phyloP scores from a whole-genome alignment of 441 rosid genomes.

The Theobroma grandiflorum region DNA sequence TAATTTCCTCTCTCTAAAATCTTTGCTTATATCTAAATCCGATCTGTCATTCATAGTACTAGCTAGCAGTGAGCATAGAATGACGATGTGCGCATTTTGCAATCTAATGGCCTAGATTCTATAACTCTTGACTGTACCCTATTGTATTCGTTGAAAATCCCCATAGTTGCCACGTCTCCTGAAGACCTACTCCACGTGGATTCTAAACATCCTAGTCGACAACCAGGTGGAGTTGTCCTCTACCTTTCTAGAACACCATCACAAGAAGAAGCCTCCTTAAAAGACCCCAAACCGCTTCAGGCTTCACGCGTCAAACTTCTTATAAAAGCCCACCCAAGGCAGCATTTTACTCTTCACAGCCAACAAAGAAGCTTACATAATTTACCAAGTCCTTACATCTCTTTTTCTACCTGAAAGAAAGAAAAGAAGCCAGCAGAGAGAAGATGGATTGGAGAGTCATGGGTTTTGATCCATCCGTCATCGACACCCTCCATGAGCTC shows the following conservation, averaged over 20 bases:
- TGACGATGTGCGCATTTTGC: no score
- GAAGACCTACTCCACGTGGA: background rate
- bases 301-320: background rate
- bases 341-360: background rate
- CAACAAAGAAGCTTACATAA: background rate
- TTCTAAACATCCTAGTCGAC: background rate
- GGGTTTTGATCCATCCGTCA: background rate
- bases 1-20: background rate
- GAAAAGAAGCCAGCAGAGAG: background rate
- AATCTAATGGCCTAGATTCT: no score
- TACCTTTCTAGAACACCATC: background rate
- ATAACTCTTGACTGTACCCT: no score
- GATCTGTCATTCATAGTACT: no score
- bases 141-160: background rate
- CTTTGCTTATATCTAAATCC: background rate
- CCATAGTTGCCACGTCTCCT: background rate
- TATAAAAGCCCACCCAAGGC: background rate
- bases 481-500: slow-evolving; percentile 10
- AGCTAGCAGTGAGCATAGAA: no score
- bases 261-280: background rate
- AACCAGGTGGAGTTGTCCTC: background rate
- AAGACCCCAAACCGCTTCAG: background rate
- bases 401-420: background rate
- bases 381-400: background rate
- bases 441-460: slow-evolving; percentile 1